A percentile compares a stretch with the other conserved stretches of the same genome.
phyloP scores from a whole-genome alignment of 805 yeast species.

The Wickerhamomyces chaumierensis region DNA sequence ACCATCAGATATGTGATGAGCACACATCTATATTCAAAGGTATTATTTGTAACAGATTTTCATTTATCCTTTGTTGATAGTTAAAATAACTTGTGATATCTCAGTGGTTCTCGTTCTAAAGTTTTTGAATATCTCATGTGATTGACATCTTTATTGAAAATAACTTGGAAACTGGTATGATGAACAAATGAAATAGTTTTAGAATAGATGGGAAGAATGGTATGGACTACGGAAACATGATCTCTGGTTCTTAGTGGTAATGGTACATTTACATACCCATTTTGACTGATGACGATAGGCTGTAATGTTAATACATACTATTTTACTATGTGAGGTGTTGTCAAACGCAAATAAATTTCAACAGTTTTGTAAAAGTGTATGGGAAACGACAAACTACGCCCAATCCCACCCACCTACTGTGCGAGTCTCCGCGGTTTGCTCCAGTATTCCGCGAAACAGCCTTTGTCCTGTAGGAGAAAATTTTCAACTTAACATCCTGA shows the following conservation, averaged over 20 bases:
- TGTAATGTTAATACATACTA: slow-evolving; percentile 1
- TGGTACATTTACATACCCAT: slow-evolving; percentile 17
- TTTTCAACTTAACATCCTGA: neutral
- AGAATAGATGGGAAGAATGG: neutral
- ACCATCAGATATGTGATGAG: too few species aligned
- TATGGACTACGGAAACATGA: neutral
- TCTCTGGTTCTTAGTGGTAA: neutral
- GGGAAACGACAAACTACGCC: neutral
- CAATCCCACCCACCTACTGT: neutral
- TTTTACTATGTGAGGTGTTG: neutral
- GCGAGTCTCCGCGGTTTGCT: slow-evolving; percentile 1
- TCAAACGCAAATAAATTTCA: slow-evolving; percentile 12
- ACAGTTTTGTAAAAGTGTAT: slow-evolving; percentile 9
- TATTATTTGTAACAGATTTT: too few species aligned
- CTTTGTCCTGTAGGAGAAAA: neutral
- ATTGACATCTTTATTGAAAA: too few species aligned
- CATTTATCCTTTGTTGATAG: too few species aligned
- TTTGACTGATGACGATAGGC: slow-evolving; percentile 19
- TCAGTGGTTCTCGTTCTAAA: too few species aligned
- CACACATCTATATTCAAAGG: too few species aligned
- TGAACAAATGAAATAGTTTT: too few species aligned
- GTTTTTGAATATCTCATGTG: too few species aligned
- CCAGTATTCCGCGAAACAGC: neutral
- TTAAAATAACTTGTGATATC: too few species aligned
- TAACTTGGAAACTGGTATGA: too few species aligned